Conservation (phyloP, 306 rosid species). For the Styphnolobium japonicum region DNA sequence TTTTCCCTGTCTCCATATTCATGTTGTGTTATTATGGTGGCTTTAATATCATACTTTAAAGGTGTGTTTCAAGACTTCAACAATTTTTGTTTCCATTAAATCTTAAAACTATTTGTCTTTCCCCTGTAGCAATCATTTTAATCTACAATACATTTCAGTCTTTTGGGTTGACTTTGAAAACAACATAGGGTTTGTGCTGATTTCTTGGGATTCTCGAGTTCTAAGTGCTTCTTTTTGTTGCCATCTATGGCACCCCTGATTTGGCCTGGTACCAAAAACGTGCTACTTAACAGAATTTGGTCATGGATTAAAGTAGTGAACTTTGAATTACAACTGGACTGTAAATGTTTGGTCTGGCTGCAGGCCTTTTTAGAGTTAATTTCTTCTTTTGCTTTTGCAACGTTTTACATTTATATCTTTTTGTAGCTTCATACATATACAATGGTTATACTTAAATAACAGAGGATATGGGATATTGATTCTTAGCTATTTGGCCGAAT, state of each 20-base stretch:
- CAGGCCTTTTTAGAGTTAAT: background rate
- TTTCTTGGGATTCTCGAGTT: background rate
- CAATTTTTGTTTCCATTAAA: background rate
- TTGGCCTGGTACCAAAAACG: background rate
- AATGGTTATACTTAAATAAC: background rate
- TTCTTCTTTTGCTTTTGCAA: background rate
- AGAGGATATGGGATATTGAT: background rate
- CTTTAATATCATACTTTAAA: too few relatives aligned
- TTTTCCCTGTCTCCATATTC: background rate
- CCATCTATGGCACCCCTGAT: background rate
- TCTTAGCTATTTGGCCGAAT: slow-evolving; percentile 3
- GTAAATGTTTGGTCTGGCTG: slow-evolving; percentile 1
- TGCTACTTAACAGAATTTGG: background rate
- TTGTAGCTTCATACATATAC: background rate
- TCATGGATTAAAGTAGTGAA: background rate
- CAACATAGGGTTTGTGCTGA: background rate
- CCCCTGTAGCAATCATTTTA: background rate
- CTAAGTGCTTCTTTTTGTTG: background rate
- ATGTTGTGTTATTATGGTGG: background rate
- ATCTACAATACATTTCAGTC: background rate
- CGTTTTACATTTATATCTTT: background rate
- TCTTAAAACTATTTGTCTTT: background rate
- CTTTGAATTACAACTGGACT: background rate
- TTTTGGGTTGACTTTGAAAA: background rate
- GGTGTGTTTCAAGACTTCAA: background rate